These are phyloP conservation scores for Podaxis sp. DNA, from an alignment of 768 basidiomycete genomes.

Conservation along the genomic window DNA sequence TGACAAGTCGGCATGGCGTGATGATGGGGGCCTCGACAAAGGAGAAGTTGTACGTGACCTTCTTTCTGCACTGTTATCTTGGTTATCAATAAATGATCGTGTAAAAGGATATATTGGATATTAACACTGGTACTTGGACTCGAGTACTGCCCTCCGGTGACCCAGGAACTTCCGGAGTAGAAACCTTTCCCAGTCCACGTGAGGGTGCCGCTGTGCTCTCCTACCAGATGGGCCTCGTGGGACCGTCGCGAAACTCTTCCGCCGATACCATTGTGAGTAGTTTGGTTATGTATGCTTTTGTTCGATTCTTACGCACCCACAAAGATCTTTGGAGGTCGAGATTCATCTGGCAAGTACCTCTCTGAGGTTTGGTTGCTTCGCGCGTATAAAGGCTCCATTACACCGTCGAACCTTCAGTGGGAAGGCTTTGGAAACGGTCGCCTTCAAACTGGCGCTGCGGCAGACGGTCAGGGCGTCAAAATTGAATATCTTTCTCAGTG, in stretches of 20 bases:
- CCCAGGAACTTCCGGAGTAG: constrained; percentile 50
- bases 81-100: constrained; percentile 11
- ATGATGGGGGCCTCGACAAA: constrained; percentile 53
- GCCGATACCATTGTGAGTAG: constrained; percentile 64
- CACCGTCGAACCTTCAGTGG: constrained; percentile 58
- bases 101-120: constrained; percentile 59
- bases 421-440: constrained; percentile 63
- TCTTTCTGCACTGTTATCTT: constrained; percentile 4
- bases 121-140: constrained; percentile 64
- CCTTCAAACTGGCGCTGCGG: constrained; percentile 61
- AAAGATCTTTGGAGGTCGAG: constrained; percentile 74
- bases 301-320: constrained; percentile 1
- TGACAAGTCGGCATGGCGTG: constrained; percentile 65
- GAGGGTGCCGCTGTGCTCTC: constrained; percentile 70
- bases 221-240: constrained; percentile 54
- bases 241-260: constrained; percentile 42
- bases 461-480: constrained; percentile 67
- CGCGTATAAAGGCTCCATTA: constrained; percentile 63
- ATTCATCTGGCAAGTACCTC: constrained; percentile 62
- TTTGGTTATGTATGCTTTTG: background rate
- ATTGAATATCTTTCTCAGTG: constrained; percentile 61
- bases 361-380: constrained; percentile 80
- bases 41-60: constrained; percentile 68
- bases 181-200: constrained; percentile 63
- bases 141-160: constrained; percentile 77